Evolutionary conservation across 2,329 filamentous ascomycete species (phyloP), one percentile per base, ranked within the genome.

Genomic region (Dendrostoma leiphaemia): DNA sequence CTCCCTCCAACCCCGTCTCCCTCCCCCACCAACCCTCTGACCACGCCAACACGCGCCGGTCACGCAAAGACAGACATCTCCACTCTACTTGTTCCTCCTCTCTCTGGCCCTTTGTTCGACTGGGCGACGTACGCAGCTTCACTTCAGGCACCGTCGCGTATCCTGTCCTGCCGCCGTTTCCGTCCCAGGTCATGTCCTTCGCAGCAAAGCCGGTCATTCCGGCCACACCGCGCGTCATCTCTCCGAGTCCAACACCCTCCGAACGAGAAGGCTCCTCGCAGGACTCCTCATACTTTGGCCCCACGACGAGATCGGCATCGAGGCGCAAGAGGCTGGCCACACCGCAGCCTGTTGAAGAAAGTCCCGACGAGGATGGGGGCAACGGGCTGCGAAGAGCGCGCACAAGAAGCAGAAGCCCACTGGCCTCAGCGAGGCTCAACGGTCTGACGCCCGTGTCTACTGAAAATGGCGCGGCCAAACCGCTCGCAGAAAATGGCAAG

Each of bases 191-290:
- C 55, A 83, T 86, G 75, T 77, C 82, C 53, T 67, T 76, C 57
- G 76, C 74, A 54, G 69, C 72, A 49, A 75, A 81, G 57, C 70
- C 70, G 60, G 75, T 77, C 62, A 77, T 94, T 54, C 91, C 92
- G 54, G 81, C 82, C 54, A 94, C 88, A 53, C 91, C 91, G 65
- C 87, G 91, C 66, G 89, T 97, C 62, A 95, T 94, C 63, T 95
- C 91, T 12, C 91, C 92, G 37, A 94, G 91, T 52, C 91, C 92
- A 37, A 87, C 88, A 2, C 84, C 84, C 1, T 86, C 84, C 21
- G 84, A 86, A 54, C 69, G 68, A 29, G 77, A 77, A 59, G 74
- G 78, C 38, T 64, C 59, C 60, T 70, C 78, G 61, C 80, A 86
- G 67, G 80, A 80, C 58, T 86, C 62, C 3, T 67, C 70, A 34